phyloP scores from a whole-genome alignment of 2,329 filamentous ascomycete species.

The Aaosphaeria arxii region DNA sequence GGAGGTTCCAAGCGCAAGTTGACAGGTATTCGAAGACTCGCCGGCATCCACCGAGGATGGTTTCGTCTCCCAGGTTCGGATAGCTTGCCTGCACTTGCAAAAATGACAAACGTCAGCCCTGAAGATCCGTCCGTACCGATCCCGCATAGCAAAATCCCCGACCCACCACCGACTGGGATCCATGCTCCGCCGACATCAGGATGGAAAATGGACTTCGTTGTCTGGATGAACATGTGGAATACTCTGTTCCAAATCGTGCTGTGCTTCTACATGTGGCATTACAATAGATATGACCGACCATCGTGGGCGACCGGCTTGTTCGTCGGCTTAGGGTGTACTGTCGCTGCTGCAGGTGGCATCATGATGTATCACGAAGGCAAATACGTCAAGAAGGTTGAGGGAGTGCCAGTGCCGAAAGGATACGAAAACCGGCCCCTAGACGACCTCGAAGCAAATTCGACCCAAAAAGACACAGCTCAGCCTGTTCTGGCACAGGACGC shows the following conservation, averaged over 20 bases:
- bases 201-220: constrained; percentile 77
- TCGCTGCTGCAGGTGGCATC: constrained; percentile 65
- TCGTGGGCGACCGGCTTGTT: constrained; percentile 78
- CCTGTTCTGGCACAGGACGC: neutral
- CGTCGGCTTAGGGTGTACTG: constrained; percentile 69
- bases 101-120: constrained; percentile 21
- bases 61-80: constrained; percentile 69
- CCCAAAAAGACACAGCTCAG: constrained; percentile 14
- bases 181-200: constrained; percentile 64
- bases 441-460: constrained; percentile 9
- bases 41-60: constrained; percentile 73
- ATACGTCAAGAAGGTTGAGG: constrained; percentile 36
- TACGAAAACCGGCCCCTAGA: constrained; percentile 17
- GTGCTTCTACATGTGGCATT: constrained; percentile 78
- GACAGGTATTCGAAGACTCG: constrained; percentile 63
- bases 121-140: constrained; percentile 56
- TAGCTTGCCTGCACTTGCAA: constrained; percentile 41
- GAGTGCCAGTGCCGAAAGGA: constrained; percentile 29
- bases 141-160: constrained; percentile 61
- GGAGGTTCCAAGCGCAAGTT: constrained; percentile 46
- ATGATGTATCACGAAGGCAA: constrained; percentile 70
- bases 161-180: constrained; percentile 67
- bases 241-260: constrained; percentile 73
- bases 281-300: constrained; percentile 71
- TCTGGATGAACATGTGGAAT: constrained; percentile 77